These are phyloP conservation scores for Helotiales sp. DNA, from an alignment of 2,329 filamentous ascomycete genomes.

Conservation along the genomic window DNA sequence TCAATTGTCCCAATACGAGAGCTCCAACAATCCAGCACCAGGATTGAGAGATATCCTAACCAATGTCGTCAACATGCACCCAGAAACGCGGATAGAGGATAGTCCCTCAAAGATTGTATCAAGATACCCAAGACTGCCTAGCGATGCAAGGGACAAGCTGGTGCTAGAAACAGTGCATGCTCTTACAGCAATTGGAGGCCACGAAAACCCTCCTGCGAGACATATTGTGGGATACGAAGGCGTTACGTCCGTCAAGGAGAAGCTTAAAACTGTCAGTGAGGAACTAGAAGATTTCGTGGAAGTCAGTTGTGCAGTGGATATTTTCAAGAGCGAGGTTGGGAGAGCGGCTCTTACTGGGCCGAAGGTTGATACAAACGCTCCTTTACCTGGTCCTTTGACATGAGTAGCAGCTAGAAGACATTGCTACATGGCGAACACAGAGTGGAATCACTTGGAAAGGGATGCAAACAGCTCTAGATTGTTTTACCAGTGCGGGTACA, in stretches of 20 bases:
- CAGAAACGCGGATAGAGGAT: slow-evolving; percentile 54
- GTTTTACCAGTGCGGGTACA: too few species aligned
- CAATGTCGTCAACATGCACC: slow-evolving; percentile 75
- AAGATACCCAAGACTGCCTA: slow-evolving; percentile 73
- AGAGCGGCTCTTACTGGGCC: slow-evolving; percentile 27
- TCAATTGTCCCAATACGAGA: slow-evolving; percentile 68
- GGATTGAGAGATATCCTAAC: slow-evolving; percentile 81
- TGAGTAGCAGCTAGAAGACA: too few species aligned
- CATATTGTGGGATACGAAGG: slow-evolving; percentile 94
- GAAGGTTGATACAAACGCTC: slow-evolving; percentile 18
- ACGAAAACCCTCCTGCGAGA: slow-evolving; percentile 90
- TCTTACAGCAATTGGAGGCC: slow-evolving; percentile 86
- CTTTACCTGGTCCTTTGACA: not conserved
- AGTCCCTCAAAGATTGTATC: slow-evolving; percentile 52
- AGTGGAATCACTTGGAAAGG: too few species aligned
- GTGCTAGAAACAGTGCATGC: slow-evolving; percentile 90
- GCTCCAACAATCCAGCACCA: slow-evolving; percentile 72
- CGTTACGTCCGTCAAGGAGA: slow-evolving; percentile 86
- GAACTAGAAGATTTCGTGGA: slow-evolving; percentile 96
- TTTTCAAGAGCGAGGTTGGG: slow-evolving; percentile 34
- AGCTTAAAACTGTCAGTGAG: slow-evolving; percentile 92
- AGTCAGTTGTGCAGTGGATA: slow-evolving; percentile 57
- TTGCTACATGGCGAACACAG: too few species aligned
- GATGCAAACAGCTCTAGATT: too few species aligned
- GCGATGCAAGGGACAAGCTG: slow-evolving; percentile 67